phyloP scores from a whole-genome alignment of 768 basidiomycete species.

The Grammothele lineata region DNA sequence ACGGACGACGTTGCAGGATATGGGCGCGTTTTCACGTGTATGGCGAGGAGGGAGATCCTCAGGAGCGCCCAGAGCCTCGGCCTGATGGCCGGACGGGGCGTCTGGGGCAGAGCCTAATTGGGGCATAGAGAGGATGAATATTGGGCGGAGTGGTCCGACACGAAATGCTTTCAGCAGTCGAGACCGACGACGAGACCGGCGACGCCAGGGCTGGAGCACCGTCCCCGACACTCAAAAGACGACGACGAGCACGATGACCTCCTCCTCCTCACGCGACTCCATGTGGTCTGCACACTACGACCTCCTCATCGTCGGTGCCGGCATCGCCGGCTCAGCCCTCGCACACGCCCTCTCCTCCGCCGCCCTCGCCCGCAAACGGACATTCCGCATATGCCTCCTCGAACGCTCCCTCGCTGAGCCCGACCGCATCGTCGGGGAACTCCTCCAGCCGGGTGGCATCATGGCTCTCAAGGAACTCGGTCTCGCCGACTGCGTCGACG shows the following conservation, averaged over 20 bases:
- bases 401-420: conserved; percentile 92
- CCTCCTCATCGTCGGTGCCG: conserved; percentile 88
- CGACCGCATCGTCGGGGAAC: conserved; percentile 95
- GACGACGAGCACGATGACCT: background rate
- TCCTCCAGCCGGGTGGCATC: conserved; percentile 91
- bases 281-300: conserved; percentile 48
- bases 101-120: no score
- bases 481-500: conserved; percentile 68
- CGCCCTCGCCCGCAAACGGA: conserved; percentile 36
- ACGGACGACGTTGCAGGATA: no score
- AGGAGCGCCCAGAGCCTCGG: no score
- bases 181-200: conserved; percentile 13
- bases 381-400: conserved; percentile 76
- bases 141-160: conserved; percentile 8
- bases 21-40: no score
- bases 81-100: no score
- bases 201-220: conserved; percentile 12
- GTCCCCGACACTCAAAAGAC: conserved; percentile 9
- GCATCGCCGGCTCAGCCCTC: conserved; percentile 83
- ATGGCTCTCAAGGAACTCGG: conserved; percentile 74
- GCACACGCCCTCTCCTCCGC: conserved; percentile 77
- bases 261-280: background rate
- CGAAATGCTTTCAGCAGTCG: conserved; percentile 7
- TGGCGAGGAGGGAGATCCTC: no score
- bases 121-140: background rate